Conservation (phyloP, 1,284 basidiomycete species). For the Meripilus lineatus region DNA sequence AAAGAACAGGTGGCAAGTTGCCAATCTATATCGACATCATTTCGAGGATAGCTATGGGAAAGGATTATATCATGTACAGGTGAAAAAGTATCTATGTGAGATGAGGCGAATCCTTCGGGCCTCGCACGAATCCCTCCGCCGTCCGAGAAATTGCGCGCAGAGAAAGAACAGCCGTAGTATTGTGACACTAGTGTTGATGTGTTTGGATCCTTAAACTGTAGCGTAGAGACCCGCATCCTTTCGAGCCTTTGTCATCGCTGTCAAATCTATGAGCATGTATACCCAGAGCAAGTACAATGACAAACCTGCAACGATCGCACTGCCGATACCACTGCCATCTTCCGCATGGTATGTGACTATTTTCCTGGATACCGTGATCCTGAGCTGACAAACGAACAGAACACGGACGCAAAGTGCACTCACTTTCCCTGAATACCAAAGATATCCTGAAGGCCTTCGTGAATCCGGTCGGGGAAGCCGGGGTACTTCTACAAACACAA, state of each 20-base stretch:
- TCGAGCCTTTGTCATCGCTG: slow-evolving; percentile 62
- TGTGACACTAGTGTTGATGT: no score
- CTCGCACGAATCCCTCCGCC: no score
- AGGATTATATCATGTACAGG: no score
- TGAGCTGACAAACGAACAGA: background rate
- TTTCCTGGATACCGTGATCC: slow-evolving; percentile 45
- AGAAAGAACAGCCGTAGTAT: no score
- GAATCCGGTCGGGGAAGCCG: slow-evolving; percentile 84
- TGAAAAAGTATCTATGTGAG: no score
- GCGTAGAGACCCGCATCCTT: slow-evolving; percentile 42
- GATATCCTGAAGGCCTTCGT: slow-evolving; percentile 86
- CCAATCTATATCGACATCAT: no score
- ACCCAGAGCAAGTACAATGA: slow-evolving; percentile 9
- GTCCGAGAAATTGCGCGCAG: no score
- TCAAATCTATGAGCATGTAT: background rate
- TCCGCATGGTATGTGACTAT: slow-evolving; percentile 90
- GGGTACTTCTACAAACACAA: slow-evolving; percentile 95
- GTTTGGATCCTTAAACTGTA: no score
- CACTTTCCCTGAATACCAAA: slow-evolving; percentile 91
- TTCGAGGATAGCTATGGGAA: no score
- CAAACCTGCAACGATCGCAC: slow-evolving; percentile 89
- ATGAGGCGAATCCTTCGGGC: no score
- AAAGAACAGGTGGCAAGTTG: no score
- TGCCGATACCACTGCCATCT: slow-evolving; percentile 94
- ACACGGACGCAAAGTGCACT: slow-evolving; percentile 25